Evolutionary conservation across 1,139 yeast species (phyloP), one percentile per base, ranked within the genome.

Genomic region (Arxiozyma bovina): DNA sequence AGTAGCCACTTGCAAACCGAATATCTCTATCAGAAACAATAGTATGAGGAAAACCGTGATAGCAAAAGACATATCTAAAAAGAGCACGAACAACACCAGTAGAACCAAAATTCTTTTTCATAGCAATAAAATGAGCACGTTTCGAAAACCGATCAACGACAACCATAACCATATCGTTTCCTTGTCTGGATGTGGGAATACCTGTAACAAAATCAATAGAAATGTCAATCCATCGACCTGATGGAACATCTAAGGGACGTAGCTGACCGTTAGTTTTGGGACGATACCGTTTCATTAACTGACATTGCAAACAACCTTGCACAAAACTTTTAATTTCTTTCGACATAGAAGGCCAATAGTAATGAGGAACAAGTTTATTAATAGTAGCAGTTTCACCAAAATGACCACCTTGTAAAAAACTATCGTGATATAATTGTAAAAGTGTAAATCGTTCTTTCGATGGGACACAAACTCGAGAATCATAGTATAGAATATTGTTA

Each of bases 1-100:
- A 59, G 21, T 44, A 22, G 4, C n/a, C 8, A 18, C 52, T 23
- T 9, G 52, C 48, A 41, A 61, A 55, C 7, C 59, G 48, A 22
- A 45, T 50, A 45, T 61, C 65, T 47, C 64, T 41, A 27, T 60
- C 63, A 21, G 50, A 27, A 18, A 54, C 40, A 4, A 59, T 54
- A 1, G 55, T 57, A 12, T 47, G 30, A n/a, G 63, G 62, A 23
- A 60, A 55, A 15, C 62, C 62, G 42, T 57, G 59, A 42, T 56
- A 54, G n/a, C 53, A 27, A 41, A 60, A 57, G 12, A 60, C 42
- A 45, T 50, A 51, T 23, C 23, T 48, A 25, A 53, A 4, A 55
- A 45, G 23, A 53, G 23, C 8, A 55, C 25, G 22, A n/a, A 57
- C 18, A 22, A 41, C 43, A n/a, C 27, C 55, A 22, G 25, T 6